Evolutionary conservation across 2,329 filamentous ascomycete species (phyloP), one percentile per base, ranked within the genome.

Genomic region (Sporothrix variecibatus): DNA sequence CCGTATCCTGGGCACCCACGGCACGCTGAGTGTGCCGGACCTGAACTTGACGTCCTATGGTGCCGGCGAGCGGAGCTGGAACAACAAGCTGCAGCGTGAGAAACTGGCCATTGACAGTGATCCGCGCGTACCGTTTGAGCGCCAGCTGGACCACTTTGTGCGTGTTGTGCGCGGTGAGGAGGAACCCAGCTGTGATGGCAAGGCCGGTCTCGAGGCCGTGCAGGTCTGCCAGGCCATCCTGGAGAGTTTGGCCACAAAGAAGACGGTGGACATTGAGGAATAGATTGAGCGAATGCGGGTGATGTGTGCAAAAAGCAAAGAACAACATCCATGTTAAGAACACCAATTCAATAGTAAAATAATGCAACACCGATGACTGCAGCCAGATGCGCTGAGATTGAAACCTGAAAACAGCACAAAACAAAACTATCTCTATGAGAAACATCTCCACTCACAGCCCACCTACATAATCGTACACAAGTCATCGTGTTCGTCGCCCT

Each of bases 1-100:
- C 74, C 83, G 87, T 0, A 84, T 90, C 0, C 72, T 77, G 8
- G 76, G 76, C n/a, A 76, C 76, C 1, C 64, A 76, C 0, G 76
- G 60, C 9, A 72, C 76, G 1, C 68, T 76, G 2, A 77, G 76
- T 43, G 46, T 77, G 23, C 76, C 76, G 4, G 76, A 77, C 38
- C 28, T 77, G 64, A 70, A 23, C 3, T 40, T 74, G 23, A 73
- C 56, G 43, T 74, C 75, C 3, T 77, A 77, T 51, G 67, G 49
- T 11, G 38, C 20, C 17, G 17, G 6, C 23, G 38, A 58, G 23
- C 62, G 38, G 5, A 46, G 72, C 34, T 73, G 72, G 62, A 58
- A 46, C 5, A 46, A 58, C 23, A 46, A 34, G 62, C 26, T 68
- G 26, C 40, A 34, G 3, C 49, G 62, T 4, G 31, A 49, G 4